Evolutionary conservation across 2,329 filamentous ascomycete genomes (phyloP), one percentile per base, ranked within the genome.

Genomic region (Fusarium veterinarium): DNA sequence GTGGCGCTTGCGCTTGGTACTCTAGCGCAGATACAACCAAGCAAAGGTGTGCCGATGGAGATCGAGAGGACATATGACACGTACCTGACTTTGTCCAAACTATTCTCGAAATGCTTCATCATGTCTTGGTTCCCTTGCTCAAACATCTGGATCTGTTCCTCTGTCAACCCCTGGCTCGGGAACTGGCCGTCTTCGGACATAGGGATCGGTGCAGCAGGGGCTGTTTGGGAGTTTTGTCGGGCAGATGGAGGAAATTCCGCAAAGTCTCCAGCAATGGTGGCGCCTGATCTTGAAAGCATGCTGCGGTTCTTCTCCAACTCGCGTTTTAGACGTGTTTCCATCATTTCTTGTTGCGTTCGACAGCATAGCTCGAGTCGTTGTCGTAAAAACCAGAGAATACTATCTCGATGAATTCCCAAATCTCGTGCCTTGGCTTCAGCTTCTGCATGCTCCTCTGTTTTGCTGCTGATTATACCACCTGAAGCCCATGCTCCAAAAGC

Each of bases 121-220:
- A 99, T 95, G 72, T 94, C 91, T 81, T 95, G 91, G 79, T 98
- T 98, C 79, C 97, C 95, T 82, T 94, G 90, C 75, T 95, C 95
- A 83, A 99, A 98, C 79, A 97, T 89, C 81, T 98, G 95, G 58
- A 96, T 85, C 82, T 98, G 95, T 79, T 98, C 95, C 28, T 91
- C 87, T 23, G 92, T 94, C 69, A 98, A 84, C 70, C 91, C 89
- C 45, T 90, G 83, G 56, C 82, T 76, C 35, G 70, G 56, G 20
- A 72, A 53, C 31, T 69, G 58, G 5, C 67, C 68, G 31, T 75
- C 69, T 37, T 78, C 73, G 53, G 74, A 68, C 53, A 63, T 67
- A 69, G 73, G 74, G 63, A 70, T 74, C 51, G 63, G 52, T 49
- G 53, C 68, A 40, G 61, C 58, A 35, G 69, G 56, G 42, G 46